A percentile compares a stretch with the other conserved stretches of the same genome.
Evolutionary conservation across 371 early-diverging fungal genomes (phyloP).

Genomic region (Mortierella sp.): DNA sequence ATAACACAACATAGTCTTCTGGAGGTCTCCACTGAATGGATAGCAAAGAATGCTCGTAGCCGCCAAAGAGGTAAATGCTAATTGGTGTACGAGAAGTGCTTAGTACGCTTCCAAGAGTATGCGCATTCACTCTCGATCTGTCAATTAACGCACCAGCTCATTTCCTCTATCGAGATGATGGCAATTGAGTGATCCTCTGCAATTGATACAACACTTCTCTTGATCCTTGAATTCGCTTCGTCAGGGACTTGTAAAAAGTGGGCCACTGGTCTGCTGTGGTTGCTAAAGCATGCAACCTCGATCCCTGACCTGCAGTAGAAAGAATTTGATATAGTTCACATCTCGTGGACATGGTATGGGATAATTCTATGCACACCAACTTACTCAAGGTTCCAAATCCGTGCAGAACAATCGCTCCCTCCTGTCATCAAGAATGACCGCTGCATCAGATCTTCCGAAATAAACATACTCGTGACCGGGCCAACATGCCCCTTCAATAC

Average conservation of each 20-base stretch:
- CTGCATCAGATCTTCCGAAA: constrained; percentile 60
- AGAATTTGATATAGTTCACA: neutral
- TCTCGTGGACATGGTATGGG: neutral
- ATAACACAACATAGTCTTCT: constrained; percentile 76
- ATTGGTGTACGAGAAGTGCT: constrained; percentile 15
- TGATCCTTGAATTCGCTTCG: constrained; percentile 65
- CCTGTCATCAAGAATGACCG: constrained; percentile 71
- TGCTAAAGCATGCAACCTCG: constrained; percentile 74
- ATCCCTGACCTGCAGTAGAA: constrained; percentile 61
- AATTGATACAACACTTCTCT: constrained; percentile 72
- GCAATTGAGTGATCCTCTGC: constrained; percentile 77
- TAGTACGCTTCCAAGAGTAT: constrained; percentile 34
- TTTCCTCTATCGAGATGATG: constrained; percentile 78
- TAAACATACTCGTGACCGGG: constrained; percentile 66
- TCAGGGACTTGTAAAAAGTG: constrained; percentile 72
- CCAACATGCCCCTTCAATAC: constrained; percentile 61
- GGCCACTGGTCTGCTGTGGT: constrained; percentile 67
- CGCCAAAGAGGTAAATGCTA: constrained; percentile 71
- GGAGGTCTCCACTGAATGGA: constrained; percentile 75
- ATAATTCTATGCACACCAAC: constrained; percentile 2
- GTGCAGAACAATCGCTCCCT: constrained; percentile 75
- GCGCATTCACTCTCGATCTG: neutral
- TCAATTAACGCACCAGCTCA: constrained; percentile 66
- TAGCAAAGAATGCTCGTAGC: constrained; percentile 63
- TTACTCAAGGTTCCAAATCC: constrained; percentile 84